These are phyloP conservation scores for Lactarius sanguifluus DNA, from an alignment of 768 basidiomycete species.

Conservation along the genomic window DNA sequence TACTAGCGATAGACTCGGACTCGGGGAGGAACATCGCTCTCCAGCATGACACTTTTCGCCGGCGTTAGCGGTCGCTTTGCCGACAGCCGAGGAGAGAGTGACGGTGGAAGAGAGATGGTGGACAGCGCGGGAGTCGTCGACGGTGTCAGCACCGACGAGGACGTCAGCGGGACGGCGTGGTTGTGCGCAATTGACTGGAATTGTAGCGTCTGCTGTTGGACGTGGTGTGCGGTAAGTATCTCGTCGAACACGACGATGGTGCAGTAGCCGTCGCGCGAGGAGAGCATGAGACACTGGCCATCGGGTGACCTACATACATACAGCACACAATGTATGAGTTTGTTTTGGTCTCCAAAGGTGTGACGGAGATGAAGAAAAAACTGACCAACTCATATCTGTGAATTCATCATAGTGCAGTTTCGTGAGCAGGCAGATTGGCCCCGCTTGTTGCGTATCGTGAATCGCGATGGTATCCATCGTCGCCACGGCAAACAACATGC, in stretches of 20 bases:
- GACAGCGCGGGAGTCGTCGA: slow-evolving; percentile 40
- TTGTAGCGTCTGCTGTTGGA: slow-evolving; percentile 88
- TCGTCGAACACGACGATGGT: slow-evolving; percentile 95
- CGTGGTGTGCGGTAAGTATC: slow-evolving; percentile 82
- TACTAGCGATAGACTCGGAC: slow-evolving; percentile 33
- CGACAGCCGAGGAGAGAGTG: slow-evolving; percentile 27
- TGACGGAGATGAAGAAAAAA: slow-evolving; percentile 24
- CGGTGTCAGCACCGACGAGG: slow-evolving; percentile 40
- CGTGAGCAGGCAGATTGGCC: slow-evolving; percentile 86
- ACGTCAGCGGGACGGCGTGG: slow-evolving; percentile 65
- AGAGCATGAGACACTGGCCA: slow-evolving; percentile 87
- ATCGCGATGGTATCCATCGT: slow-evolving; percentile 95
- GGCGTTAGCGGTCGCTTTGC: slow-evolving; percentile 36
- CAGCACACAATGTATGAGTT: slow-evolving; percentile 3
- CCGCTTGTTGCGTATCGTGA: slow-evolving; percentile 95
- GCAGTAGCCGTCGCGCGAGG: slow-evolving; percentile 96
- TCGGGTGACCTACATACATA: slow-evolving; percentile 89
- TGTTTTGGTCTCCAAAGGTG: neutral
- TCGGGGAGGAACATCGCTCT: slow-evolving; percentile 19
- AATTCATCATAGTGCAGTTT: slow-evolving; percentile 98
- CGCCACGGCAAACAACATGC: slow-evolving; percentile 93
- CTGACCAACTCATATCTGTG: slow-evolving; percentile 94
- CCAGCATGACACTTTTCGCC: slow-evolving; percentile 22
- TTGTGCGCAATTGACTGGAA: slow-evolving; percentile 88
- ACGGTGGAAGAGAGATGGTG: slow-evolving; percentile 25